Conservation (phyloP, 2,329 filamentous ascomycete species). For the Aspergillus melleus region DNA sequence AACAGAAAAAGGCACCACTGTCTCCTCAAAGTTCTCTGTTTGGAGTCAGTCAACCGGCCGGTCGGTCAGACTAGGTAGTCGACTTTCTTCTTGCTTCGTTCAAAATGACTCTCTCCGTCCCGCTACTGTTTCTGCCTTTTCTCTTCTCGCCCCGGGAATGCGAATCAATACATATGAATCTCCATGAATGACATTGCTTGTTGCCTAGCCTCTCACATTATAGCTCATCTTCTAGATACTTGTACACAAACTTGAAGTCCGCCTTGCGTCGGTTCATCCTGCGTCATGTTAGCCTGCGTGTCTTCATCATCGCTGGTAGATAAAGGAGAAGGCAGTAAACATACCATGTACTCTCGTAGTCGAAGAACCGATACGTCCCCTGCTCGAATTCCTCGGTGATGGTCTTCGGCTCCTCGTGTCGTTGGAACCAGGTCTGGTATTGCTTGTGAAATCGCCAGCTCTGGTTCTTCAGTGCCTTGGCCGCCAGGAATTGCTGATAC, state of each 20-base stretch:
- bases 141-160: background rate
- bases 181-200: background rate
- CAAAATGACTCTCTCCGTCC: background rate
- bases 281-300: constrained; percentile 5
- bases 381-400: constrained; percentile 99
- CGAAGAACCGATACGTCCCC: constrained; percentile 98
- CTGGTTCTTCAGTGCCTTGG: constrained; percentile 95
- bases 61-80: background rate
- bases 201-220: constrained; percentile 34
- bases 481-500: constrained; percentile 91
- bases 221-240: constrained; percentile 94
- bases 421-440: constrained; percentile 99
- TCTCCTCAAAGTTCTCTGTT: no score
- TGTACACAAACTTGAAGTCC: constrained; percentile 98
- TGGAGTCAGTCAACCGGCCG: background rate
- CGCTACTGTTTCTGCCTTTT: background rate
- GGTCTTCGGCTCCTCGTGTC: constrained; percentile 96
- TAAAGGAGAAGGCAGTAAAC: constrained; percentile 35
- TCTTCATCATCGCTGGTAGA: background rate
- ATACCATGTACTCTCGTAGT: constrained; percentile 98
- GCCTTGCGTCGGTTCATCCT: constrained; percentile 99
- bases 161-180: background rate
- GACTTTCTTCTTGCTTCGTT: background rate
- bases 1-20: background rate
- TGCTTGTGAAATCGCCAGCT: constrained; percentile 99